Base-by-base conservation (phyloP, 2,329 filamentous ascomycete species). In the Passalora sequoiae region DNA sequence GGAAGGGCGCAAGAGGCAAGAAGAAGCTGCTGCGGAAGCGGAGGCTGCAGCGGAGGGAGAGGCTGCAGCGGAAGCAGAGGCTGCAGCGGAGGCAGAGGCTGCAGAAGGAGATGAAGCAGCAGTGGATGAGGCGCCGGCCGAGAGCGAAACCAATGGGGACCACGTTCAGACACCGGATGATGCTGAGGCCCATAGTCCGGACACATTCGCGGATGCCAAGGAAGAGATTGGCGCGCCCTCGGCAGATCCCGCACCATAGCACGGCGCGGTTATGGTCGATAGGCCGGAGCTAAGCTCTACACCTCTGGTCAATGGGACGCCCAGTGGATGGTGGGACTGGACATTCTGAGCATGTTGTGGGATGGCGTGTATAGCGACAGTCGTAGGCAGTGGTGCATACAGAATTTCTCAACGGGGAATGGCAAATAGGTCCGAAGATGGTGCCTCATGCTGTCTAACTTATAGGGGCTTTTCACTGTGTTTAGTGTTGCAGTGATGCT, bases 1-100 rank as follows among this genome's bases (percentile, higher is more conserved):
- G 31, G 60, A 61, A 25, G 61, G 60, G 44, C 70, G 69, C 1
- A 76, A 76, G 50, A 70, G 73, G 54, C 69, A 60, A 24, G 55
- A 53, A 37, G 57, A 56, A 13, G 61, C 56, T 15, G 57, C 56
- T 13, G 62, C 58, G 3, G 64, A 63, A 6, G 56, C 56, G n/a
- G 61, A 57, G 12, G 52, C 50, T 4, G 62, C 55, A 6, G 60
- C 55, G 5, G n/a, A n/a, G n/a, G 54, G 47, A 13, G 52, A 49
- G 12, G 54, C 53, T 30, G 60, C 58, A 33, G 48, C 28, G 12
- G 20, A 49, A 10, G 21, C 36, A 12, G 51, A 43, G 37, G 61
- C 56, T 15, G 57, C 56, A 13, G 62, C 58, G 3, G 64, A 63
- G 6, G 56, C 56, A n/a, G 61, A 57, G 12, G 52, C 50, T 4